These are phyloP conservation scores for Paramecium primaurelia DNA, from an alignment of 73 alveolate genomes.

Conservation along the genomic window DNA sequence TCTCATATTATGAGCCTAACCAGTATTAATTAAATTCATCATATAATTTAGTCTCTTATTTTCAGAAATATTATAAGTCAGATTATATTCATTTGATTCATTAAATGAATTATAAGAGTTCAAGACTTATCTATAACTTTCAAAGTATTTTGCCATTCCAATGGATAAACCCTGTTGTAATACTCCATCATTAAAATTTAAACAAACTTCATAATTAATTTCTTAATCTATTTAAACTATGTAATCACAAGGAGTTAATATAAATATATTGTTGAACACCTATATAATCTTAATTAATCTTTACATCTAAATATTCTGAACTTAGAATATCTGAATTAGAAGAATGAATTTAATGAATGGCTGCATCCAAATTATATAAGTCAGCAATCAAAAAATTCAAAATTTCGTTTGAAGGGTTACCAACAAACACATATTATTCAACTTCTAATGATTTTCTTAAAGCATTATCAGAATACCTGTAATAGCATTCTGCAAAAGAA, in stretches of 20 bases:
- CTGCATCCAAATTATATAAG: background rate
- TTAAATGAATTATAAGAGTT: background rate
- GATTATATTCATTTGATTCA: background rate
- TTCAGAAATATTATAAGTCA: background rate
- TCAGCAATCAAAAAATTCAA: background rate
- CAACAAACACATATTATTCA: background rate
- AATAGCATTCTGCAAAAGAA: background rate
- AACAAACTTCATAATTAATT: background rate
- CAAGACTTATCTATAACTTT: background rate
- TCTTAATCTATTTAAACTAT: background rate
- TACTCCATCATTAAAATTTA: background rate
- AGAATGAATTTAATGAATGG: background rate
- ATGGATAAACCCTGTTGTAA: conserved; percentile 35
- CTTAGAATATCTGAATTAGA: background rate
- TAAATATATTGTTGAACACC: background rate
- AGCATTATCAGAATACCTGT: background rate
- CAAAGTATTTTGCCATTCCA: conserved; percentile 49
- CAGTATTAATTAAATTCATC: background rate
- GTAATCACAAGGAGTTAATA: background rate
- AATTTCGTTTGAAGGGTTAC: background rate
- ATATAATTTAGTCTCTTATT: background rate
- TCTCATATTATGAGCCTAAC: conserved; percentile 4
- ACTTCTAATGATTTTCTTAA: background rate
- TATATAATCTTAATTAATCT: background rate
- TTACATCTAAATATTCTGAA: background rate